Conservation (phyloP, 169 alveolate genomes). For the Eimeria praecox region DNA sequence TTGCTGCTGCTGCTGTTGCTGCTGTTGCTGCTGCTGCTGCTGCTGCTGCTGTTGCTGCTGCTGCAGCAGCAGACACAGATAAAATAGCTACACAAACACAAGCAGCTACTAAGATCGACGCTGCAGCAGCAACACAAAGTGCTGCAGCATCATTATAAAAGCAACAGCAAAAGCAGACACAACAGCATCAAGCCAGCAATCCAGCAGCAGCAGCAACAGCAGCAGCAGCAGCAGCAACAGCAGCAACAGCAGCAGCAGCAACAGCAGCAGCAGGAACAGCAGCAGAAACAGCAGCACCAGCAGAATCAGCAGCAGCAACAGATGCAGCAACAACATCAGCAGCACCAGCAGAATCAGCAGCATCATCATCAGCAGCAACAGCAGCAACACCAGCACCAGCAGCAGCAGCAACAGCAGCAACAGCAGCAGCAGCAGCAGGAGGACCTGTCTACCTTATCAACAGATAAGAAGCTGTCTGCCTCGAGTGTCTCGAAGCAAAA, state of each 20-base stretch:
- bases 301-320: no score
- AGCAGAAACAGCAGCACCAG: neutral
- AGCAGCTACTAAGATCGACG: neutral
- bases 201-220: slow-evolving; percentile 2
- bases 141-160: neutral
- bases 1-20: neutral
- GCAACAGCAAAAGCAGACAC: neutral
- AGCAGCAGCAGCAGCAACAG: neutral
- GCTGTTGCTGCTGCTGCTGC: neutral
- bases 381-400: slow-evolving; percentile 17
- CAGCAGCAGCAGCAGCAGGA: slow-evolving; percentile 23
- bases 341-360: neutral
- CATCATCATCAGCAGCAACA: neutral
- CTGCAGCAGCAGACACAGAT: neutral
- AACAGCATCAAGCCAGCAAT: no score
- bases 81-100: neutral
- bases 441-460: slow-evolving; percentile 55
- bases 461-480: slow-evolving; percentile 46
- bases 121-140: neutral
- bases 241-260: neutral
- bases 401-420: slow-evolving; percentile 25
- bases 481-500: slow-evolving; percentile 56
- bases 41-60: neutral
- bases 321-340: no score
- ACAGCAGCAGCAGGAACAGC: neutral